Conservation (phyloP, 768 basidiomycete genomes). For the Boletus vinaceobasis region DNA sequence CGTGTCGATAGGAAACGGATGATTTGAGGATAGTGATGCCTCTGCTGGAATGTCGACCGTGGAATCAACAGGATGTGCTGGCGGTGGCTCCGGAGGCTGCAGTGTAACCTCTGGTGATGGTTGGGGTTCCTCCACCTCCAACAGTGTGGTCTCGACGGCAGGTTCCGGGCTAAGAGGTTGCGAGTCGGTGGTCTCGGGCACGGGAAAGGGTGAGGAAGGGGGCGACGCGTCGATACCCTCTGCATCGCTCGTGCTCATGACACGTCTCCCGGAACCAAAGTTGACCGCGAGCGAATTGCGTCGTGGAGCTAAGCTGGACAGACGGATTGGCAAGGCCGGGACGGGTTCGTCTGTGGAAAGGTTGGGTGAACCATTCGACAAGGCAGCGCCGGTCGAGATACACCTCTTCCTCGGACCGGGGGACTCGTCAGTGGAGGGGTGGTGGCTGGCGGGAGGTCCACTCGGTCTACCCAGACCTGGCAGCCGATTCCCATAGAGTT, state of each 20-base stretch:
- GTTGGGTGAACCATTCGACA: slow-evolving; percentile 14
- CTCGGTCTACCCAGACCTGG: slow-evolving; percentile 30
- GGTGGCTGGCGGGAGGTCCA: slow-evolving; percentile 14
- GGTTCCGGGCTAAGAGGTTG: neutral
- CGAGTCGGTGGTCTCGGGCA: neutral
- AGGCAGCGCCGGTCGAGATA: slow-evolving; percentile 25
- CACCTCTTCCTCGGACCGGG: slow-evolving; percentile 27
- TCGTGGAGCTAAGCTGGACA: slow-evolving; percentile 2
- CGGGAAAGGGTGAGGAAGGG: slow-evolving; percentile 1
- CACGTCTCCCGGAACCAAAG: slow-evolving; percentile 23
- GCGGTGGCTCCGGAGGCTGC: neutral
- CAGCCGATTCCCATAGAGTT: slow-evolving; percentile 74
- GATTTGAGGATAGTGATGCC: neutral
- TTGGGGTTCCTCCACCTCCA: slow-evolving; percentile 3
- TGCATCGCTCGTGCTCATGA: slow-evolving; percentile 12
- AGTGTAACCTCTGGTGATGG: neutral
- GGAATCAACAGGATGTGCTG: neutral
- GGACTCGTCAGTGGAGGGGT: slow-evolving; percentile 11
- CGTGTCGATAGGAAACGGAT: neutral
- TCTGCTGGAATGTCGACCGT: neutral
- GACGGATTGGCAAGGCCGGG: slow-evolving; percentile 22
- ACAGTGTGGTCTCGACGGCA: neutral
- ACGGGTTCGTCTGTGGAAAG: slow-evolving; percentile 21
- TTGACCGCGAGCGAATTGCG: slow-evolving; percentile 31
- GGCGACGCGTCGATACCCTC: slow-evolving; percentile 7